Evolutionary conservation across 305 asterid genomes (phyloP).

Genomic region (Striga hermonthica): DNA sequence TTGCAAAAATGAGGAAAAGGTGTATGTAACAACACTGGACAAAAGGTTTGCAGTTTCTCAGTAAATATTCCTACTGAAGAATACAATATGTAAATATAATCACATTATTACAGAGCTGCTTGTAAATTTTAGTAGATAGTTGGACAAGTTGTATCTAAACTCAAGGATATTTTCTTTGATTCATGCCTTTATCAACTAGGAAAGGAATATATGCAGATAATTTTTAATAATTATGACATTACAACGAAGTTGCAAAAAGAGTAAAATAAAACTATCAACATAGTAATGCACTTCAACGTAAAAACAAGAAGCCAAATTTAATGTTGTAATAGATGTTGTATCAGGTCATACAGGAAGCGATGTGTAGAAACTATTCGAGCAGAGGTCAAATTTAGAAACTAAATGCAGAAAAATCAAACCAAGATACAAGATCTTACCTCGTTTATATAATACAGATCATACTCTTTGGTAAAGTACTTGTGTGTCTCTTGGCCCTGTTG

Average conservation of each 20-base stretch:
- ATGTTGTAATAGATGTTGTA: too few species aligned
- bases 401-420: not conserved
- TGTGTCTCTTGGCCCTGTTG: constrained; percentile 66
- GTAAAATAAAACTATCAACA: too few species aligned
- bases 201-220: too few species aligned
- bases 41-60: not conserved
- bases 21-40: not conserved
- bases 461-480: constrained; percentile 83
- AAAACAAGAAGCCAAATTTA: too few species aligned
- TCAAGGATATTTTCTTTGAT: too few species aligned
- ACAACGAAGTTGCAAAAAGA: too few species aligned
- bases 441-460: constrained; percentile 57
- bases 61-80: not conserved
- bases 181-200: not conserved
- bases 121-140: not conserved
- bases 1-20: not conserved
- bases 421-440: constrained; percentile 52
- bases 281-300: too few species aligned
- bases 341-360: not conserved
- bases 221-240: not conserved
- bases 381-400: not conserved
- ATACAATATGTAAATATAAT: not conserved
- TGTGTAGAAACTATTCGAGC: not conserved
- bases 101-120: not conserved
- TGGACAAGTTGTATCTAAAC: too few species aligned